A percentile compares a stretch with the other conserved stretches of the same genome.
Evolutionary conservation across 805 yeast genomes (phyloP).

Genomic region (Ogataea methanolica): DNA sequence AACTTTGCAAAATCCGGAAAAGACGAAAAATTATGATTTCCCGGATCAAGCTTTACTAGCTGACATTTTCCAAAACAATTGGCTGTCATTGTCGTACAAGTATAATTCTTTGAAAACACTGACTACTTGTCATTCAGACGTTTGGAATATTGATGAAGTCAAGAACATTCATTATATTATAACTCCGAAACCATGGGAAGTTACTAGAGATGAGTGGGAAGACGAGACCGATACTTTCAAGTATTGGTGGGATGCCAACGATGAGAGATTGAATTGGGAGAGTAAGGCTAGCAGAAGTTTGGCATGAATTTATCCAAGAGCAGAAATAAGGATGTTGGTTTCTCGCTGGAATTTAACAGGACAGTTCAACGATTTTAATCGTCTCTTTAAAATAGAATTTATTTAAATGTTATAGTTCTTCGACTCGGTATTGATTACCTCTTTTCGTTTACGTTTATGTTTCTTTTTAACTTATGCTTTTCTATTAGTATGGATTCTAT

Average conservation of each 20-base stretch:
- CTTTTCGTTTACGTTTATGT: no score
- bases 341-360: no score
- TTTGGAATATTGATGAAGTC: constrained; percentile 45
- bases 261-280: constrained; percentile 25
- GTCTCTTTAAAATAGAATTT: no score
- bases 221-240: constrained; percentile 46
- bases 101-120: constrained; percentile 57
- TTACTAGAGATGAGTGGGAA: constrained; percentile 21
- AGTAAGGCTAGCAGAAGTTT: neutral
- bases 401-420: no score
- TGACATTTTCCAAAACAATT: constrained; percentile 45
- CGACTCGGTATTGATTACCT: no score
- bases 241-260: constrained; percentile 46
- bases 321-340: no score
- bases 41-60: constrained; percentile 56
- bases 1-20: constrained; percentile 35
- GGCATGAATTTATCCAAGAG: no score
- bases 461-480: no score
- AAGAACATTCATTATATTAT: constrained; percentile 55
- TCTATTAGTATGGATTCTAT: no score
- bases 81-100: constrained; percentile 49
- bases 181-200: constrained; percentile 61
- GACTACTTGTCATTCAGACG: constrained; percentile 36
- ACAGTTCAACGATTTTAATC: no score
- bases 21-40: constrained; percentile 42